Base-by-base conservation (phyloP, 768 basidiomycete species). In the Pseudohyphozyma bogoriensis region DNA sequence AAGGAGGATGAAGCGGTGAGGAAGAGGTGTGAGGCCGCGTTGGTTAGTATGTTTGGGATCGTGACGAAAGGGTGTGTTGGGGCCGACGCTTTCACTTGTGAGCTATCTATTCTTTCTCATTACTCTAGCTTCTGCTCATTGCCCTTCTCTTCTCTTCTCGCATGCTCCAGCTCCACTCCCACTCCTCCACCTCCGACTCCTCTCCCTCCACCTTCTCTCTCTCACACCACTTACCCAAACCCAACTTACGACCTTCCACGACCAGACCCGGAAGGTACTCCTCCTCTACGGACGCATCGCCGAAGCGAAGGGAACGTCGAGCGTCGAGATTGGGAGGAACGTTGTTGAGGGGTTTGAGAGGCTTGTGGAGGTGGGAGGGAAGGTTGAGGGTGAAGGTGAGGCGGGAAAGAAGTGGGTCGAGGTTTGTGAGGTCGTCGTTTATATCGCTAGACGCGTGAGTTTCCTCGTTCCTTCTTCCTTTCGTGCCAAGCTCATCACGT, bases 391-490 rank as follows among this genome's bases (percentile, higher is more conserved):
- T n/a, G n/a, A n/a, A n/a, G n/a, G n/a, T n/a, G n/a, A n/a, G n/a
- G n/a, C n/a, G n/a, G 82, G 82, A 4, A 77, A 74, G 50, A 76
- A 78, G 1, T 89, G 85, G 67, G 62, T 81, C 18, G 75, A 76
- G 11, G 80, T 85, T 70, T 87, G 85, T 69, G 85, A 88, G 64
- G 82, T 80, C 56, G 87, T 87, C 82, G 78, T 82, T 65, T 75
- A 73, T 24, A 80, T 87, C 64, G 85, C 86, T 0, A 81, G 80
- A 68, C 78, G 77, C 75, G 87, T 85, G 51, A 58, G 78, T 72
- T 8, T 32, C 18, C 31, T 35, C n/a, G 22, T 18, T 28, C 70
- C 83, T n/a, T n/a, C n/a, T n/a, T n/a, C n/a, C n/a, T n/a, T n/a
- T n/a, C n/a, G n/a, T n/a, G n/a, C n/a, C n/a, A n/a, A n/a, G n/a